These are phyloP conservation scores for Mycena crocata DNA, from an alignment of 768 basidiomycete genomes.

Conservation along the genomic window DNA sequence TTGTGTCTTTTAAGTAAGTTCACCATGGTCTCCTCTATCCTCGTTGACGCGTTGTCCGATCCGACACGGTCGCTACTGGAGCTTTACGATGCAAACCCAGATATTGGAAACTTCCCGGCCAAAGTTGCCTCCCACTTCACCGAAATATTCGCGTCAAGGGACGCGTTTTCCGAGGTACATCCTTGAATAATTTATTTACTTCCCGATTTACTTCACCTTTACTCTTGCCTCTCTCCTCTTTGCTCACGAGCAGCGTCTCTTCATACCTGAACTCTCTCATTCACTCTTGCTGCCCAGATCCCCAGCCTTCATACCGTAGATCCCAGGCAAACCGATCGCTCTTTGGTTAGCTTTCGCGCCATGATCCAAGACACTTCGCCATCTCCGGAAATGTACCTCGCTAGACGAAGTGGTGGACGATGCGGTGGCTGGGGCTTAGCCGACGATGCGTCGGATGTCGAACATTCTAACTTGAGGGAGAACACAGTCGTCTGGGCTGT, in stretches of 20 bases:
- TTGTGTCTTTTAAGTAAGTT: too few relatives aligned
- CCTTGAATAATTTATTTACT: too few relatives aligned
- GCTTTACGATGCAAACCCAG: constrained; percentile 51
- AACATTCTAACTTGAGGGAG: constrained; percentile 64
- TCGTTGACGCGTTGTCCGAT: constrained; percentile 60
- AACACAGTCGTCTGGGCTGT: constrained; percentile 79
- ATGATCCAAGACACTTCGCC: constrained; percentile 88
- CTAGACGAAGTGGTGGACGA: constrained; percentile 50
- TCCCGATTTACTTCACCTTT: too few relatives aligned
- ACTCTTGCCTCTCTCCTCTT: too few relatives aligned
- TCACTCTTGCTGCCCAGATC: constrained; percentile 55
- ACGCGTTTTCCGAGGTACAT: constrained; percentile 56
- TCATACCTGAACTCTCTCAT: too few relatives aligned
- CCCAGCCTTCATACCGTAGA: constrained; percentile 60
- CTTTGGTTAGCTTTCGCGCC: constrained; percentile 77
- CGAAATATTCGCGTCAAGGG: constrained; percentile 51
- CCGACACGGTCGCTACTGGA: constrained; percentile 62
- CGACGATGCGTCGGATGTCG: constrained; percentile 40
- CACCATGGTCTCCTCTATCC: constrained; percentile 65
- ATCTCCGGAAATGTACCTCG: constrained; percentile 79
- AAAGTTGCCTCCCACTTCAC: constrained; percentile 61
- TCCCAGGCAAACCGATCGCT: constrained; percentile 61
- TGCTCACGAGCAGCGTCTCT: not conserved
- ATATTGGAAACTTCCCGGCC: constrained; percentile 52
- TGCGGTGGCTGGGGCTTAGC: constrained; percentile 84